Evolutionary conservation across 345 rosid genomes (phyloP), one percentile per base, ranked within the genome.

Genomic region (Trapa bicornis): DNA sequence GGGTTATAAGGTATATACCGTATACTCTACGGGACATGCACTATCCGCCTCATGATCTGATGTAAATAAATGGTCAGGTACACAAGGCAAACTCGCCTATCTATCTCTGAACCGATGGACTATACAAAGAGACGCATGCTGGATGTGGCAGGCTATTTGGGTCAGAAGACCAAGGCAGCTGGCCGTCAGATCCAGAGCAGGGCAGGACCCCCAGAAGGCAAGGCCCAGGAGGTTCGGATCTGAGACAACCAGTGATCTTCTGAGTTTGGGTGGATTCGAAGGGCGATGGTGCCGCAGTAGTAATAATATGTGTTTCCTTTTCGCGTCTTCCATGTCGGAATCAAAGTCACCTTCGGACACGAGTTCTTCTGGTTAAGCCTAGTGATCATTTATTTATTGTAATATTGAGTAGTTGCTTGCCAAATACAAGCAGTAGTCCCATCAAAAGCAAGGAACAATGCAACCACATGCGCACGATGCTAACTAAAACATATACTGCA

Each of bases 151-250:
- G 85, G 76, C 39, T 75, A 73, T 35, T 68, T 79, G 17, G 93
- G 94, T 33, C 86, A 84, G 81, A 89, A 80, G 81, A 85, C 88
- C 0, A 86, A 79, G 74, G 98, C 87, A 42, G 74, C 64, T 37
- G 92, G 91, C 37, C 95, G 85, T 77, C 70, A 71, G 22, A 78
- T 79, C 2, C 89, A 89, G 77, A 74, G 61, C 38, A 76, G 72
- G 75, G 90, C 86, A 17, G 47, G 66, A 17, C 22, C 65, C 2
- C 48, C 0, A 6, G 66, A 64, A 64, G 66, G 66, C 66, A 63
- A 43, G 65, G n/a, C 58, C 15, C 16, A 53, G 38, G 64, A 42
- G 8, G 45, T 4, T 8, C 45, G 48, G 48, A 45, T 13, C 1
- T 45, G 8, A 41, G 7, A 45, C 12, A 11, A 6, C 48, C 13